These are phyloP conservation scores for Hansfordia pulvinata DNA, from an alignment of 2,329 filamentous ascomycete species.

Conservation along the genomic window DNA sequence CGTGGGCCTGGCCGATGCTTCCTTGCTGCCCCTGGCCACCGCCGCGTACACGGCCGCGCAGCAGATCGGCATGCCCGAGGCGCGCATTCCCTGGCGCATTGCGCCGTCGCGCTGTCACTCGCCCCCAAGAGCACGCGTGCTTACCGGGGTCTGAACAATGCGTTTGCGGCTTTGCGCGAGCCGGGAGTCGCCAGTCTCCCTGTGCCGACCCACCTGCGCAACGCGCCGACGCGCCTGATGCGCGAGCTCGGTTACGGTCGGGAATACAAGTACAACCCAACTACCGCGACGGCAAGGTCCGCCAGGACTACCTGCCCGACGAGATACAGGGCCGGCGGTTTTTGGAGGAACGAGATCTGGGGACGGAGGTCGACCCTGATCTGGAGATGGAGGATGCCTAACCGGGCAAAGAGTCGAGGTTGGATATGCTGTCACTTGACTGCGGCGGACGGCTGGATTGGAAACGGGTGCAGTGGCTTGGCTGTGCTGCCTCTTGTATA, in stretches of 20 bases:
- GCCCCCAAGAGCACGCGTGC: slow-evolving; percentile 79
- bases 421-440: no score
- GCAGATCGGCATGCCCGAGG: slow-evolving; percentile 91
- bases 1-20: slow-evolving; percentile 78
- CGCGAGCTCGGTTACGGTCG: slow-evolving; percentile 81
- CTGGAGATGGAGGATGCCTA: slow-evolving; percentile 26
- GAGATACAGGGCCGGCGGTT: slow-evolving; percentile 58
- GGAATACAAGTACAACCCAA: slow-evolving; percentile 94
- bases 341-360: slow-evolving; percentile 68
- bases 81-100: slow-evolving; percentile 86
- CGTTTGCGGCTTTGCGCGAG: slow-evolving; percentile 64
- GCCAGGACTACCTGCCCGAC: slow-evolving; percentile 83
- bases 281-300: slow-evolving; percentile 67
- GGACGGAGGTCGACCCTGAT: slow-evolving; percentile 63
- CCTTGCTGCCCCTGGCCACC: slow-evolving; percentile 70
- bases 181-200: slow-evolving; percentile 72
- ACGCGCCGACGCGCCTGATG: slow-evolving; percentile 88
- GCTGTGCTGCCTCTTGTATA: no score
- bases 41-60: slow-evolving; percentile 78
- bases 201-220: slow-evolving; percentile 77
- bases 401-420: no score
- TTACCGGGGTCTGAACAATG: slow-evolving; percentile 72
- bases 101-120: slow-evolving; percentile 64
- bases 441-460: no score
- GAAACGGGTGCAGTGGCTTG: no score